Base-by-base conservation (phyloP, 1,284 basidiomycete genomes). In the Puccinia triticina region DNA sequence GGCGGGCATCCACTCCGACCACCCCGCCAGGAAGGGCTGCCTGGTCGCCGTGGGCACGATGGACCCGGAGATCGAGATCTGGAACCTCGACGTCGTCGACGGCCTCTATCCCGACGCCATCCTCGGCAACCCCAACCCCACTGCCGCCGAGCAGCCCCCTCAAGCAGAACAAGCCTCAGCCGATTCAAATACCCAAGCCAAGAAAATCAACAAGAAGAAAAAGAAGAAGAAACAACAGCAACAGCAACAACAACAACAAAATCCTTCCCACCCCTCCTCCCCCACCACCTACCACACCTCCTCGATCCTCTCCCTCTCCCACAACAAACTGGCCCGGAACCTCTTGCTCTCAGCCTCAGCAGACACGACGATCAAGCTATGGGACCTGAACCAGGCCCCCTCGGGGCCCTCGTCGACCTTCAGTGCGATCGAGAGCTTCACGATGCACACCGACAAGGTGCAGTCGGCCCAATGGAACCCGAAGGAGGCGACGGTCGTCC, bases 31-130 rank as follows among this genome's bases (percentile, higher is more conserved):
- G 59, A 85, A 86, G n/a, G 96, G 96, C 46, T 97, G 93, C 88
- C 98, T 93, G 87, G 92, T 99, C 84, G 97, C 97, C 1, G 96
- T 99, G 21, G 96, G 96, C 14, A 96, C 95, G 3, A 92, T 99
- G 85, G 96, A 99, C 85, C 96, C 96, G 21, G 95, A 96, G 86
- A 98, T 99, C 85, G 97, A 99, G 88, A 95, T 99, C 85, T 99
- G 96, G 95, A 95, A 94, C 64, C 90, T 98, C 84, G 96, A 99
- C 87, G 90, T 93, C 34, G 90, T 99, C 77, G 97, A 99, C 86
- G 92, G 94, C 14, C 92, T 98, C 89, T 99, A 97, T 87, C 97
- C 97, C 0, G 91, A 93, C 84, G 92, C 93, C 82, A 92, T 99
- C 80, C 91, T 99, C 37, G 97, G 97, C 12, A 48, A 61, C 11